Evolutionary conservation across 371 early-diverging fungal genomes (phyloP).

Genomic region (Saksenaea vasiformis): DNA sequence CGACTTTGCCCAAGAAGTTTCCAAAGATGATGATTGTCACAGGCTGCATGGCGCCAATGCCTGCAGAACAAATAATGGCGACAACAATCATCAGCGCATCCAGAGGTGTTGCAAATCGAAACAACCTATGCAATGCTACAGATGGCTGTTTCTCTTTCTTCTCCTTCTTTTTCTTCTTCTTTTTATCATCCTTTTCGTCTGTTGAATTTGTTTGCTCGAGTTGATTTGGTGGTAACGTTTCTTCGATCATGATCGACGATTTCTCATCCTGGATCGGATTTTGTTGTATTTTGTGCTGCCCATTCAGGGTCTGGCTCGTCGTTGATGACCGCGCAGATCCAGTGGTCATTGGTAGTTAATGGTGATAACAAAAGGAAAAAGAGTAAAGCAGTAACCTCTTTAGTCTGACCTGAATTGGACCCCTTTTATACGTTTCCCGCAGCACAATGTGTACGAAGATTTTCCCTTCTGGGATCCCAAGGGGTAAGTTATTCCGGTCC

Average conservation of each 20-base stretch:
- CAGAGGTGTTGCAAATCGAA: constrained; percentile 63
- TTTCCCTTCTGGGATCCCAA: background rate
- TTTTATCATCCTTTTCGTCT: constrained; percentile 36
- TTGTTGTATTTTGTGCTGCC: background rate
- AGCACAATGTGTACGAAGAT: background rate
- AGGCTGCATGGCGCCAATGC: constrained; percentile 31
- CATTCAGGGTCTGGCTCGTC: constrained; percentile 21
- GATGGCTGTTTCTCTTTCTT: constrained; percentile 35
- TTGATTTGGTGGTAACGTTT: background rate
- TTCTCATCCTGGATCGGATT: background rate
- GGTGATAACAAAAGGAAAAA: background rate
- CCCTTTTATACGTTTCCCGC: background rate
- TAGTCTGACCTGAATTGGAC: background rate
- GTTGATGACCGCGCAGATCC: constrained; percentile 22
- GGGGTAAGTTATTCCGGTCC: background rate
- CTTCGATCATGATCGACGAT: background rate
- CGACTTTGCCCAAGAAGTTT: constrained; percentile 13
- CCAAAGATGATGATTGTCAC: constrained; percentile 29
- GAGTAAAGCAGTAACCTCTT: background rate
- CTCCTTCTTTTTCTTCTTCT: constrained; percentile 29
- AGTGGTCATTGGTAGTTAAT: constrained; percentile 1
- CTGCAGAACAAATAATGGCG: constrained; percentile 24
- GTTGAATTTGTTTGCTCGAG: background rate
- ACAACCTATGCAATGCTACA: constrained; percentile 59
- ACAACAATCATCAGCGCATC: constrained; percentile 62